Evolutionary conservation across 495 filamentous ascomycete genomes (phyloP), one percentile per base, ranked within the genome.

Genomic region (Aspergillus wentii): DNA sequence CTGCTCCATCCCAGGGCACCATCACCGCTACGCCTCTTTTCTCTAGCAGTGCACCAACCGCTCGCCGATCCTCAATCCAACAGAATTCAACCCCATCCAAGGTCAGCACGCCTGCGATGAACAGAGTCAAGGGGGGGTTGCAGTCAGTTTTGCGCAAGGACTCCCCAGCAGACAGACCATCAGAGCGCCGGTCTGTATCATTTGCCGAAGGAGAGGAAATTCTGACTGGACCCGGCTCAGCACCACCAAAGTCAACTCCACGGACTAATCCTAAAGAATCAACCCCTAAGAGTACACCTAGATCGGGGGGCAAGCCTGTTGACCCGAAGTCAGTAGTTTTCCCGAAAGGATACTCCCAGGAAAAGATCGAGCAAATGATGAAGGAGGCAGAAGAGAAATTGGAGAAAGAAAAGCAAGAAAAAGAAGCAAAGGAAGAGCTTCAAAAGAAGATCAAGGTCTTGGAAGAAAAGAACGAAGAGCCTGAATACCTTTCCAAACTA

Each of bases 141-240:
- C 44, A 44, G 4, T 54, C 52, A 4, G 56, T 54, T 5, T 38
- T 64, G 30, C 52, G 58, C 21, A 50, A 61, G 38, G 42, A 43
- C 17, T 37, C 48, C 1, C 33, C 47, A 8, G 20, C 33, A 20
- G 46, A 50, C 21, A 36, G 33, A 19, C 25, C 20, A 4, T 18
- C 36, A 4, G 40, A 46, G 38, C 42, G 57, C 8, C 50, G 50
- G 8, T 59, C 57, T 4, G 54, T 61, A 16, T 64, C 60, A 10
- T 59, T 61, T 32, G 43, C 33, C 4, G 42, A 56, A 2, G 36
- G 33, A 3, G 40, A 49, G 11, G 43, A 49, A 30, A 19, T 46
- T 31, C 7, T 51, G 18, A 31, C 31, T 4, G n/a, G 21, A 17
- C 30, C 34, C 17, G n/a, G 35, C 2, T 30, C 47, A 4, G 35